Conservation (phyloP, 108 stramenopile genomes). For the Cylindrotheca fusiformis region DNA sequence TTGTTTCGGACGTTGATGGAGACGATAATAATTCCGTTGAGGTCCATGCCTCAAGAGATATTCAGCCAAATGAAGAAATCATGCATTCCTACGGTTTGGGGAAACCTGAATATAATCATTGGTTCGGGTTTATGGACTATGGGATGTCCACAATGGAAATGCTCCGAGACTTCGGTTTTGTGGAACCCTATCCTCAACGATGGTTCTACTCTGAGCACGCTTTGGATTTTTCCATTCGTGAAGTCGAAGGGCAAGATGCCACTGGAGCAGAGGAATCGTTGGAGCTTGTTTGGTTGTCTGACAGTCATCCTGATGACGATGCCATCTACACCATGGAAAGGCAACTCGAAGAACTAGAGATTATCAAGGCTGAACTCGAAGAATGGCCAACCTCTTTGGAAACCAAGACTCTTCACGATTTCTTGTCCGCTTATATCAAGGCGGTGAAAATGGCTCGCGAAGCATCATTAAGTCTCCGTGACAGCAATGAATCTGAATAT, state of each 20-base stretch:
- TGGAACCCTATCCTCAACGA: conserved; percentile 73
- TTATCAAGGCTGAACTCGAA: background rate
- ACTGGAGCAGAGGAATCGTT: background rate
- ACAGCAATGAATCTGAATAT: background rate
- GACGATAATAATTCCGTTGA: conserved; percentile 5
- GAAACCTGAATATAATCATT: background rate
- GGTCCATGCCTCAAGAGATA: conserved; percentile 26
- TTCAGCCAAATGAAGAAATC: conserved; percentile 62
- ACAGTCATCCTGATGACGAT: background rate
- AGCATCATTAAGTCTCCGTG: background rate
- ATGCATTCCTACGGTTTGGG: conserved; percentile 43
- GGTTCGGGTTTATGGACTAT: conserved; percentile 12
- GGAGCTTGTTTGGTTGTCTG: background rate
- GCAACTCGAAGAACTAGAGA: background rate
- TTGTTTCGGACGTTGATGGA: conserved; percentile 1
- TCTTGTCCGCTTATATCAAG: background rate
- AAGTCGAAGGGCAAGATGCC: background rate
- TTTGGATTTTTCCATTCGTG: background rate
- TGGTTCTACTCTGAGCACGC: conserved; percentile 50
- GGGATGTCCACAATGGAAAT: conserved; percentile 55
- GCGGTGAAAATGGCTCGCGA: background rate
- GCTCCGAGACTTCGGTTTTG: conserved; percentile 74
- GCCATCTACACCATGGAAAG: background rate
- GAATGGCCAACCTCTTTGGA: background rate
- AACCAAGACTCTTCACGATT: background rate